Evolutionary conservation across 495 filamentous ascomycete genomes (phyloP).

Genomic region (Parathielavia hyrcaniae): DNA sequence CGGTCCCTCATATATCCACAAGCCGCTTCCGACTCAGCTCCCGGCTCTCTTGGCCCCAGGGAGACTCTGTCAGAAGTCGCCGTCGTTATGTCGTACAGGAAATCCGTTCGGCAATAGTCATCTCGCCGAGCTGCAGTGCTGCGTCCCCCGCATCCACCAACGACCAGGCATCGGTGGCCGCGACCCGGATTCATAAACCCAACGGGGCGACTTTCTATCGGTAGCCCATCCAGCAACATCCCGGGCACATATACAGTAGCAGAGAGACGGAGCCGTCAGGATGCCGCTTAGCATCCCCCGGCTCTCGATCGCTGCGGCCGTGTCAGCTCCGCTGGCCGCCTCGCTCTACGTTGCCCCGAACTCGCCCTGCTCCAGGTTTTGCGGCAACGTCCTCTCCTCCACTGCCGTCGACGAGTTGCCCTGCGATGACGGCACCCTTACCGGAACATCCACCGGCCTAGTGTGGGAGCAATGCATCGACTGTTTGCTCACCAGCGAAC

Average conservation of each 20-base stretch:
- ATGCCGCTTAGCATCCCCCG: conserved; percentile 22
- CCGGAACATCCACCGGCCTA: conserved; percentile 24
- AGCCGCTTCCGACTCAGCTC: not conserved
- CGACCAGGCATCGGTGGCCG: not conserved
- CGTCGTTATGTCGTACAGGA: conserved; percentile 27
- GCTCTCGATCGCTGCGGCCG: conserved; percentile 17
- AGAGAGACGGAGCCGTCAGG: conserved; percentile 6
- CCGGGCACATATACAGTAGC: not conserved
- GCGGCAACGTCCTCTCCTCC: conserved; percentile 38
- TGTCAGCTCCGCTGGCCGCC: conserved; percentile 27
- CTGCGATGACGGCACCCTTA: conserved; percentile 33
- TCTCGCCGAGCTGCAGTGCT: conserved; percentile 22
- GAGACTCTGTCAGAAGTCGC: not conserved
- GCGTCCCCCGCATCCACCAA: conserved; percentile 18
- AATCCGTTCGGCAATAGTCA: conserved; percentile 23
- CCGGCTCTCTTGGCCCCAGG: not conserved
- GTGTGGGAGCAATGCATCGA: conserved; percentile 40
- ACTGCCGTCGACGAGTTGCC: conserved; percentile 39
- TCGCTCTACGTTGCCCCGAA: conserved; percentile 34
- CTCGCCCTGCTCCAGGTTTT: conserved; percentile 40
- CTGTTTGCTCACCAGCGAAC: conserved; percentile 40
- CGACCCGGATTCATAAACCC: not conserved
- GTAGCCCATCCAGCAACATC: not conserved
- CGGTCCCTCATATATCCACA: conserved; percentile 3
- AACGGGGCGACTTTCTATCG: not conserved